Evolutionary conservation across 2,329 filamentous ascomycete genomes (phyloP), one percentile per base, ranked within the genome.

Genomic region (Penicillium vulpinum): DNA sequence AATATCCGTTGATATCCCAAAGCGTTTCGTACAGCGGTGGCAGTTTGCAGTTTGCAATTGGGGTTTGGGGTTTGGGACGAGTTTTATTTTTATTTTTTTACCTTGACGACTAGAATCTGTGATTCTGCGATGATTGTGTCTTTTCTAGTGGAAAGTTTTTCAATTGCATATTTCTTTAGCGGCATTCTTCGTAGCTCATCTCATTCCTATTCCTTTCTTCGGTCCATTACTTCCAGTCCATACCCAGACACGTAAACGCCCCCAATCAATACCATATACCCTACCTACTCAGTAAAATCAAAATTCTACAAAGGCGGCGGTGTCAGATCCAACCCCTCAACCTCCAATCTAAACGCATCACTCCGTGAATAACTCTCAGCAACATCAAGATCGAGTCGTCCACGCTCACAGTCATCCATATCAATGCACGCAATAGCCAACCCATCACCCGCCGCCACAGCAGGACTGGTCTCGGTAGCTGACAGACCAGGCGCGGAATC

Each of bases 371-470:
- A 96, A 69, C 88, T 91, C 0, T 92, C 92, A 3, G 86, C 91
- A 38, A 90, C 86, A 77, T 96, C 92, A 38, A 96, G 73, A 72
- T 96, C 91, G 62, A 96, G 71, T 44, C 91, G 79, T 0, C 92
- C 92, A 9, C 90, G 81, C 63, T 92, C 84, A 66, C 92, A 96
- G 62, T 96, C 91, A 47, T 95, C 89, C 68, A 97, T 88, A 69
- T 97, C 91, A 6, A 92, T 87, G 61, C 93, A 89, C 1, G 84
- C 81, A 33, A 83, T 83, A 48, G 91, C 76, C 31, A 96, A 71
- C 0, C 85, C 83, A 6, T 65, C 63, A 5, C 57, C 63, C 3
- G 56, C 53, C 4, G 59, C 66, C 8, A 59, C 51, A 2, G 57
- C 33, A 28, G 38, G 7, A 18, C 15, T 53, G 44, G 28, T 26